Base-by-base conservation (phyloP, 1,139 yeast genomes). In the Candida pseudoviswanathii region DNA sequence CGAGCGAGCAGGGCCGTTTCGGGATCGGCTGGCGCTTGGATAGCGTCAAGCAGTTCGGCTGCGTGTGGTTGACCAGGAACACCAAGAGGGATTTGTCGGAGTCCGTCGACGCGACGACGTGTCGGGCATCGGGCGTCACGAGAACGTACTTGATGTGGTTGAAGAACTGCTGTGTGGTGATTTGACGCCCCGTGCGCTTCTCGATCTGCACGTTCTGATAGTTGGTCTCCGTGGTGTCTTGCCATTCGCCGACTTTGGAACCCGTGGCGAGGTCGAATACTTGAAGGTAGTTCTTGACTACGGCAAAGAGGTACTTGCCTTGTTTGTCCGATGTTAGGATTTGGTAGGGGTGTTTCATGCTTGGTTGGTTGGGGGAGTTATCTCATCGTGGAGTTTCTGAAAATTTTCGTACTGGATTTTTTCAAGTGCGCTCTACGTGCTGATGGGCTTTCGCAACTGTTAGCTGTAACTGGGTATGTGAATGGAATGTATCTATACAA, bases 1-100 rank as follows among this genome's bases (percentile, higher is more conserved):
- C 77, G 11, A 90, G 74, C 0, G 96, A 85, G 56, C 91, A 86
- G 8, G 98, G 97, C 65, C 98, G 83, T 68, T 94, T 94, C 26
- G 97, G 90, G 62, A 90, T 85, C 5, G 81, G 77, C 62, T 90
- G 92, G 63, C 95, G 82, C 60, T 88, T 86, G 43, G 80, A 60
- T 32, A 85, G 64, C n/a, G 62, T 63, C 44, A 88, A 71, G 44
- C 80, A 72, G 3, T 53, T 41, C 22, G 53, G 51, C 16, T 51
- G 39, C 4, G 54, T 16, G 37, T 58, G 64, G 51, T 78, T 72
- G 25, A 85, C 57, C 41, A 68, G 61, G 54, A 89, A 84, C 7
- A 89, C 77, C n/a, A 85, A 75, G 10, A 85, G 85, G 2, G 96
- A 84, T 66, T 92, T 92, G 62, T 89, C 95, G 54, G 86, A 86